Evolutionary conservation across 1,139 yeast species (phyloP).

Genomic region (Hyphopichia fennica): DNA sequence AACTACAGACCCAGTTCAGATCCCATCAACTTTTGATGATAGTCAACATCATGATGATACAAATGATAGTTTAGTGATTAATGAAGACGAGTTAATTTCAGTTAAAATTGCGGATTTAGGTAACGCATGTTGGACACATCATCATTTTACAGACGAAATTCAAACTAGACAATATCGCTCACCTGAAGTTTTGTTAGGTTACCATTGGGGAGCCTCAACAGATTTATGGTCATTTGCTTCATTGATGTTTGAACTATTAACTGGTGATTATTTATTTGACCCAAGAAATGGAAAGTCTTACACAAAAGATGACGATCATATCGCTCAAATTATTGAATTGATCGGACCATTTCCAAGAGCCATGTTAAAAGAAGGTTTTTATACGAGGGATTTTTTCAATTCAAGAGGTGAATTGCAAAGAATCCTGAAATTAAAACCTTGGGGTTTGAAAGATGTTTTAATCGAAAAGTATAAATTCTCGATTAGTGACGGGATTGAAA

Average conservation of each 20-base stretch:
- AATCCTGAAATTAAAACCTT: conserved; percentile 52
- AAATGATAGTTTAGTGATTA: conserved; percentile 23
- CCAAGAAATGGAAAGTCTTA: conserved; percentile 49
- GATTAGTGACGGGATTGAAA: conserved; percentile 51
- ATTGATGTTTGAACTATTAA: conserved; percentile 44
- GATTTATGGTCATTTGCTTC: conserved; percentile 54
- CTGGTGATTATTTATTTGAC: conserved; percentile 51
- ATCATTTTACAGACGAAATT: conserved; percentile 52
- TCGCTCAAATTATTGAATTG: conserved; percentile 49
- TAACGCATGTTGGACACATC: conserved; percentile 51
- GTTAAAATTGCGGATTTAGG: conserved; percentile 54
- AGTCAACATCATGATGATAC: conserved; percentile 8
- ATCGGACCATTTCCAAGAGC: conserved; percentile 45
- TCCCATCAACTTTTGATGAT: conserved; percentile 17
- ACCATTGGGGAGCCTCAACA: conserved; percentile 52
- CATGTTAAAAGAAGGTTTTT: conserved; percentile 44
- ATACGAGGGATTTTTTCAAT: conserved; percentile 46
- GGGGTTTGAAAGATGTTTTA: conserved; percentile 49
- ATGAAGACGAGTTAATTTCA: conserved; percentile 48
- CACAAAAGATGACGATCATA: conserved; percentile 50
- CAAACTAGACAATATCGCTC: conserved; percentile 51
- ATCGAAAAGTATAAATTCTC: conserved; percentile 63
- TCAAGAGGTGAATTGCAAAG: conserved; percentile 57
- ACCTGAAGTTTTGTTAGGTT: conserved; percentile 49
- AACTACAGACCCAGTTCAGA: conserved; percentile 23